Base-by-base conservation (phyloP, 2,329 filamentous ascomycete species). In the Fonsecaea pedrosoi region DNA sequence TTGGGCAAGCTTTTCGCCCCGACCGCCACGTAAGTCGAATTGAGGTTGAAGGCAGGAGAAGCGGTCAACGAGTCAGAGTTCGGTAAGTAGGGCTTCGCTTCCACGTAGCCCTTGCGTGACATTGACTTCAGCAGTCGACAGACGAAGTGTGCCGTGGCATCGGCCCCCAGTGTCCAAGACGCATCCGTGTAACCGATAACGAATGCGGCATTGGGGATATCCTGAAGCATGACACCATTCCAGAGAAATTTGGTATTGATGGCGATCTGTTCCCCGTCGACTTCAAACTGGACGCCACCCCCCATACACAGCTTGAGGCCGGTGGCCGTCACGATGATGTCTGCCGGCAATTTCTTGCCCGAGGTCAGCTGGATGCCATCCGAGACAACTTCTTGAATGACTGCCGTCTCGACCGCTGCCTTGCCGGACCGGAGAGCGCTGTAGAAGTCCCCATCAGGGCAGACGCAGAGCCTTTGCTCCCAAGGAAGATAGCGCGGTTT, bases 381-480 rank as follows among this genome's bases (percentile, higher is more conserved):
- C 7, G 78, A 71, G 0, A 81, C 83, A 4, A 88, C 81, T 10
- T 73, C 78, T 42, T 82, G 77, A 74, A 88, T 86, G 2, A 77
- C 81, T 59, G 82, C 85, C 1, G 86, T 87, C 32, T 82, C 82
- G n/a, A 88, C 78, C 48, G 79, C 77, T 0, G 83, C 83, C 62
- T 81, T 82, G 25, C 84, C 85, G 0, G 77, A 73, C 15, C 80
- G 79, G 18, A 88, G 77, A 38, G 78, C 77, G 35, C 80, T 74
- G 78, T 84, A 88, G 74, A 87, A 87, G 73, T 88, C 86, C n/a
- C 83, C 84, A 64, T 87, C 82, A 0, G 86, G 86, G n/a, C 81
- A 89, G 66, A 92, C 79, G 73, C 92, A 94, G 2, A 95, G 79
- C 0, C 92, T 86, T 76, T 95, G 92, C 60, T 92, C 85, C 83